Conservation (phyloP, 139 green algal genomes). For the Choricystis sp. region DNA sequence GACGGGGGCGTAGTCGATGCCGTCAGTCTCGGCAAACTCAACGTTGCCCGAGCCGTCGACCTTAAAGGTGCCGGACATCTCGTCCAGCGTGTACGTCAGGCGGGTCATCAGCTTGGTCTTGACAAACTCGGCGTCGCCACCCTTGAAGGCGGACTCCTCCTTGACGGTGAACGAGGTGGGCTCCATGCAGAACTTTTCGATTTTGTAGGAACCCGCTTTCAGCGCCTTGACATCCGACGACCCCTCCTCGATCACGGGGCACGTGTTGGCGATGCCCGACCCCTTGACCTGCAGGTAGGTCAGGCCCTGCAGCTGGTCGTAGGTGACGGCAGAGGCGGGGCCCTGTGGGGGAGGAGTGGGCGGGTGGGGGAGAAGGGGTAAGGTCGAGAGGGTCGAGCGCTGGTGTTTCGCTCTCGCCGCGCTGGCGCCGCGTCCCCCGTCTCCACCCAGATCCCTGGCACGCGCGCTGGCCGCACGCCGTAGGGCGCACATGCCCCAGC, state of each 20-base stretch:
- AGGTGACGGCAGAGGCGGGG: slow-evolving; percentile 69
- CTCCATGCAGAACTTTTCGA: slow-evolving; percentile 97
- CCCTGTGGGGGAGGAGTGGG: too few species aligned
- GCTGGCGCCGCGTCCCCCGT: too few species aligned
- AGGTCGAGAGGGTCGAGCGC: too few species aligned
- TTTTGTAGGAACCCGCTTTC: slow-evolving; percentile 78
- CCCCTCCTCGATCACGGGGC: slow-evolving; percentile 70
- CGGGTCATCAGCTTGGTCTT: slow-evolving; percentile 98
- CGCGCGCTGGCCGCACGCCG: too few species aligned
- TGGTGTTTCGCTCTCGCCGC: too few species aligned
- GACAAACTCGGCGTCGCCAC: slow-evolving; percentile 71
- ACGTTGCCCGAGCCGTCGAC: slow-evolving; percentile 72
- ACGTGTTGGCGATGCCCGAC: slow-evolving; percentile 95
- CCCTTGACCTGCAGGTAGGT: slow-evolving; percentile 99
- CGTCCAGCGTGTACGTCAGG: slow-evolving; percentile 97
- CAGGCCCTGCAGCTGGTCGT: slow-evolving; percentile 86
- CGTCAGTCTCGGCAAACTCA: slow-evolving; percentile 86
- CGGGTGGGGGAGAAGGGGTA: too few species aligned
- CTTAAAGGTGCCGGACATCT: slow-evolving; percentile 71
- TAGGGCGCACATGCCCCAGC: too few species aligned
- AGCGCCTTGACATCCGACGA: slow-evolving; percentile 64
- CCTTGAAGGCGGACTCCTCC: slow-evolving; percentile 71
- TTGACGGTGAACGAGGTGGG: slow-evolving; percentile 89
- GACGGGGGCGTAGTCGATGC: slow-evolving; percentile 92
- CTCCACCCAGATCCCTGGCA: too few species aligned